phyloP scores from a whole-genome alignment of 2,329 filamentous ascomycete genomes.

The Albophoma yamanashiensis region DNA sequence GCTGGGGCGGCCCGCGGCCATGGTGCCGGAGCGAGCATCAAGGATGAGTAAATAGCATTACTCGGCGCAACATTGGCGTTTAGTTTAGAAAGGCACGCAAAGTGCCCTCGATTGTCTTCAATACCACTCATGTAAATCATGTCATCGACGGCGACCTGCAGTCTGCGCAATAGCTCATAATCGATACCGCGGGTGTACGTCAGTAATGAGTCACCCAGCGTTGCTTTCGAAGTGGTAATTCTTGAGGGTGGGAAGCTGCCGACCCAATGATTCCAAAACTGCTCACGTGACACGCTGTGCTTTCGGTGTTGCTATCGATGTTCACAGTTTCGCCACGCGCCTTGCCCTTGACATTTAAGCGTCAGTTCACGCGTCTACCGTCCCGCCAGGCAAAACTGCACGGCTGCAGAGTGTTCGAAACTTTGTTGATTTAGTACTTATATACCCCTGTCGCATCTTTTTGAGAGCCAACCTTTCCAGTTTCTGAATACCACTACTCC shows the following conservation, averaged over 20 bases:
- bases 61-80: slow-evolving; percentile 1
- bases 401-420: not conserved
- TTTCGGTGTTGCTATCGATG: slow-evolving; percentile 11
- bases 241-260: not conserved
- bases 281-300: slow-evolving; percentile 10
- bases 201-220: not conserved
- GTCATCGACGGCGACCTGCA: not conserved
- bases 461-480: not conserved
- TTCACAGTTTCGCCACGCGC: slow-evolving; percentile 1
- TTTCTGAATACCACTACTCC: not conserved
- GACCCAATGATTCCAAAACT: not conserved
- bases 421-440: not conserved
- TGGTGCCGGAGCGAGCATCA: not conserved
- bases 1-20: not conserved
- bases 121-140: not conserved
- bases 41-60: not conserved
- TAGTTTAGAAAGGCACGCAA: slow-evolving; percentile 2
- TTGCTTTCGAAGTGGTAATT: not conserved
- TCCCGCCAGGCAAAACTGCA: not conserved
- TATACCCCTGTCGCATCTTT: not conserved
- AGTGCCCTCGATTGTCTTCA: not conserved
- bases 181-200: not conserved
- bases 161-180: not conserved
- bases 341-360: not conserved
- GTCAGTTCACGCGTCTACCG: not conserved